Conservation (phyloP, 495 filamentous ascomycete species). For the Penicillium maclennaniae region DNA sequence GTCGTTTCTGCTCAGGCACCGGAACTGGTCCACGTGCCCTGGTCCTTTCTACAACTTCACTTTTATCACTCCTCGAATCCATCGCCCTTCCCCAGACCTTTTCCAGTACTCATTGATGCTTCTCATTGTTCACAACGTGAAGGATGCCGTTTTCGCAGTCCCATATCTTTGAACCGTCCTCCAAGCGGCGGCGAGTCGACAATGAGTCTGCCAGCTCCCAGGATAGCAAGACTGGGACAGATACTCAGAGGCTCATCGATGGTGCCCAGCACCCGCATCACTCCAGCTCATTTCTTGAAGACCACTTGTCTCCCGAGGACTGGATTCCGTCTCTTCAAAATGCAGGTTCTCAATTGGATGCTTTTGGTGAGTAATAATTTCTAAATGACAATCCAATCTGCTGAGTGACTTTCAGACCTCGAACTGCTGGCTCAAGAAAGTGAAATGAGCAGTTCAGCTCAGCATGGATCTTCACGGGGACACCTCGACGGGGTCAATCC, state of each 20-base stretch:
- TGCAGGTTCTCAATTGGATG: slow-evolving; percentile 39
- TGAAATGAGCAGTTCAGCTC: background rate
- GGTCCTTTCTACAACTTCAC: background rate
- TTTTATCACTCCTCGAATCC: background rate
- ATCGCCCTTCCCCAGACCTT: background rate
- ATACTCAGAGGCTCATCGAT: slow-evolving; percentile 28
- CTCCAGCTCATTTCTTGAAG: slow-evolving; percentile 1
- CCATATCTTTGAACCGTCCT: slow-evolving; percentile 7
- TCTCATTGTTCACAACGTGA: slow-evolving; percentile 9
- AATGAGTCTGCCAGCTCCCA: slow-evolving; percentile 4
- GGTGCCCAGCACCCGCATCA: slow-evolving; percentile 19
- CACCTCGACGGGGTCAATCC: background rate
- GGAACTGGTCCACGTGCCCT: slow-evolving; percentile 22
- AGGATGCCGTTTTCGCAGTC: slow-evolving; percentile 2
- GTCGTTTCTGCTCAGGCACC: slow-evolving; percentile 4
- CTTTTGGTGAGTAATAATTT: slow-evolving; percentile 44
- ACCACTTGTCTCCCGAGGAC: background rate
- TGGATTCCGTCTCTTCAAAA: slow-evolving; percentile 7
- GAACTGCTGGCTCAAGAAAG: slow-evolving; percentile 36
- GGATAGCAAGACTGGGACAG: slow-evolving; percentile 9
- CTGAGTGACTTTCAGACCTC: slow-evolving; percentile 26
- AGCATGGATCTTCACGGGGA: background rate
- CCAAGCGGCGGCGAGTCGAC: slow-evolving; percentile 9
- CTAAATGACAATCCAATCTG: background rate
- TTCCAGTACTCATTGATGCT: background rate